Percentiles rank a stretch among this genome's conserved stretches.
These are phyloP conservation scores for Suhomyces wounanorum DNA, from an alignment of 1,139 yeast genomes.

Conservation along the genomic window DNA sequence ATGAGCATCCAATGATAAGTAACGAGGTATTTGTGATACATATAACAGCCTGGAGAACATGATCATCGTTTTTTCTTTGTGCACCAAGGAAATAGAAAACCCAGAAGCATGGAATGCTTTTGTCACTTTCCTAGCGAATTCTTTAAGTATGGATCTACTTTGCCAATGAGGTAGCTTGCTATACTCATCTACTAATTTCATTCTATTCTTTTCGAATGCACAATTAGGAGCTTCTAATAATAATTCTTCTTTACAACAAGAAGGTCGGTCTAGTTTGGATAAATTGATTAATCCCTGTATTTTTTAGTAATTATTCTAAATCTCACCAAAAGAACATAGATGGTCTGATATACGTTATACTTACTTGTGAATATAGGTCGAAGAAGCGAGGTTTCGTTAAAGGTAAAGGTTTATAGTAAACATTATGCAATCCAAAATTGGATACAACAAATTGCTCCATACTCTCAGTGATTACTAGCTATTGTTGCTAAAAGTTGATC, in stretches of 20 bases:
- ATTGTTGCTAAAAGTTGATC: neutral
- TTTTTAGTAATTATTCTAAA: neutral
- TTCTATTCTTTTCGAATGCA: constrained; percentile 45
- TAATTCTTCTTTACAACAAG: constrained; percentile 48
- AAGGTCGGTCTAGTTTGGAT: constrained; percentile 57
- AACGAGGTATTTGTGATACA: constrained; percentile 52
- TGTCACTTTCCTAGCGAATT: constrained; percentile 35
- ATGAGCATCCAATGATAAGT: constrained; percentile 65
- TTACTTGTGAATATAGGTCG: constrained; percentile 55
- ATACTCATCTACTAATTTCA: constrained; percentile 45
- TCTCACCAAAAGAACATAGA: neutral
- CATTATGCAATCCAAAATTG: neutral
- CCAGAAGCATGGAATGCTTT: constrained; percentile 49
- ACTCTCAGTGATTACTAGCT: neutral
- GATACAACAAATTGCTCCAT: neutral
- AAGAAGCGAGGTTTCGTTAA: constrained; percentile 61
- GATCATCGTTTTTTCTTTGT: constrained; percentile 46
- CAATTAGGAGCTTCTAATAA: constrained; percentile 63
- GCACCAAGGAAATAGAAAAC: constrained; percentile 59
- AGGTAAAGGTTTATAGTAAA: constrained; percentile 26
- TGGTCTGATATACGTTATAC: constrained; percentile 12
- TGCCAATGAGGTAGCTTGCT: constrained; percentile 53
- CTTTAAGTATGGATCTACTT: constrained; percentile 40
- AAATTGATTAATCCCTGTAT: constrained; percentile 56
- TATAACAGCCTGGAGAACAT: constrained; percentile 52